Conservation (phyloP, 2,329 filamentous ascomycete genomes). For the Cadophora sp. region DNA sequence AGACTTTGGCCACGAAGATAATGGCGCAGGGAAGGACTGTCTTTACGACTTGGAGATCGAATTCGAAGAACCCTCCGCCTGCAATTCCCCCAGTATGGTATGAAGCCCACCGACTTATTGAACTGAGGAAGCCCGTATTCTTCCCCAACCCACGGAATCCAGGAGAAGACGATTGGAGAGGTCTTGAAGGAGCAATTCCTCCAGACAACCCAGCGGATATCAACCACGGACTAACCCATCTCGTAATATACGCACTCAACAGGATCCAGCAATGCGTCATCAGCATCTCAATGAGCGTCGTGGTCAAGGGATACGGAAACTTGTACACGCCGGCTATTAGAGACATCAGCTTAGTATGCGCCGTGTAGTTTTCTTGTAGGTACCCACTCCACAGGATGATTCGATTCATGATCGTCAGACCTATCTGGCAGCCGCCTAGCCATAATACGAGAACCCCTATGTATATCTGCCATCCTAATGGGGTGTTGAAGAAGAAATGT, state of each 20-base stretch:
- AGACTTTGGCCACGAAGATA: conserved; percentile 57
- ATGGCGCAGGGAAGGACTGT: conserved; percentile 56
- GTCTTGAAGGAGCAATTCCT: conserved; percentile 53
- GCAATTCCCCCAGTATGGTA: conserved; percentile 54
- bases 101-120: conserved; percentile 41
- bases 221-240: conserved; percentile 52
- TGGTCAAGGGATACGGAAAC: conserved; percentile 59
- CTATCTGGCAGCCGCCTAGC: conserved; percentile 55
- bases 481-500: conserved; percentile 55
- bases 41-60: conserved; percentile 54
- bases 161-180: conserved; percentile 44
- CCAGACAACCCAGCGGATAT: conserved; percentile 47
- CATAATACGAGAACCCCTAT: conserved; percentile 55
- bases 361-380: conserved; percentile 42
- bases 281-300: conserved; percentile 57
- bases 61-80: conserved; percentile 60
- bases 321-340: conserved; percentile 54
- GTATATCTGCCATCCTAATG: conserved; percentile 55
- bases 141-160: conserved; percentile 43
- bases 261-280: conserved; percentile 57
- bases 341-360: conserved; percentile 41
- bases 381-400: conserved; percentile 56
- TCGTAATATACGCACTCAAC: conserved; percentile 54
- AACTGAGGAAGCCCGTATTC: conserved; percentile 41
- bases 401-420: conserved; percentile 56